phyloP scores from a whole-genome alignment of 2,329 filamentous ascomycete species.

The Alternaria conjuncta region DNA sequence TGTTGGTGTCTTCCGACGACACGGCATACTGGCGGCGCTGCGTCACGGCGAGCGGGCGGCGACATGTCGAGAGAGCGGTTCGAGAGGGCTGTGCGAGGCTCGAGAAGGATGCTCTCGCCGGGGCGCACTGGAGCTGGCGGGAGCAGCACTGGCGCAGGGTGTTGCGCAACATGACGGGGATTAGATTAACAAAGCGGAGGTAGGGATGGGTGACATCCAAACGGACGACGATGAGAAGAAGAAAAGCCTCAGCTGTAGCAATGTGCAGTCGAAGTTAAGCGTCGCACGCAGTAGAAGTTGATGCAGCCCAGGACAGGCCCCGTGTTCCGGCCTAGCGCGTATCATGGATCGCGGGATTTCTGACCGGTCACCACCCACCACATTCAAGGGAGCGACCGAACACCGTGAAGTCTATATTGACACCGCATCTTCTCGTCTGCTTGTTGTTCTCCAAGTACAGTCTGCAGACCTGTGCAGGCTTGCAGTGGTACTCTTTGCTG shows the following conservation, averaged over 20 bases:
- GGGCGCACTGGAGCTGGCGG: slow-evolving; percentile 67
- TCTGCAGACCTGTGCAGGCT: background rate
- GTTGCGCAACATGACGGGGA: slow-evolving; percentile 72
- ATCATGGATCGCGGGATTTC: slow-evolving; percentile 11
- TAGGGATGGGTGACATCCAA: slow-evolving; percentile 41
- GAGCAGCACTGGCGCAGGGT: slow-evolving; percentile 70
- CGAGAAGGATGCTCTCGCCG: slow-evolving; percentile 53
- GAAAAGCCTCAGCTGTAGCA: slow-evolving; percentile 26
- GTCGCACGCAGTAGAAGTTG: slow-evolving; percentile 8
- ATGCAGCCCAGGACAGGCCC: slow-evolving; percentile 24
- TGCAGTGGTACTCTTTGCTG: background rate
- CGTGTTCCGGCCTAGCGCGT: slow-evolving; percentile 27
- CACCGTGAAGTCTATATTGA: background rate
- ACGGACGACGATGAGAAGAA: slow-evolving; percentile 28
- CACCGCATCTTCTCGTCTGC: background rate
- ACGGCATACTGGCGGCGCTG: slow-evolving; percentile 65
- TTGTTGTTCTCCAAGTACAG: background rate
- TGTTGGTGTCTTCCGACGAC: slow-evolving; percentile 63
- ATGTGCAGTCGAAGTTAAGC: slow-evolving; percentile 10
- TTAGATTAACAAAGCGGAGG: slow-evolving; percentile 23
- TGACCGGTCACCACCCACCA: slow-evolving; percentile 15
- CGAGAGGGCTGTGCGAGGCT: slow-evolving; percentile 48
- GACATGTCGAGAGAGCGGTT: slow-evolving; percentile 55
- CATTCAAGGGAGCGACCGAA: background rate
- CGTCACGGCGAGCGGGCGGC: slow-evolving; percentile 54